Base-by-base conservation (phyloP, 495 filamentous ascomycete genomes). In the Daldinia childiae region DNA sequence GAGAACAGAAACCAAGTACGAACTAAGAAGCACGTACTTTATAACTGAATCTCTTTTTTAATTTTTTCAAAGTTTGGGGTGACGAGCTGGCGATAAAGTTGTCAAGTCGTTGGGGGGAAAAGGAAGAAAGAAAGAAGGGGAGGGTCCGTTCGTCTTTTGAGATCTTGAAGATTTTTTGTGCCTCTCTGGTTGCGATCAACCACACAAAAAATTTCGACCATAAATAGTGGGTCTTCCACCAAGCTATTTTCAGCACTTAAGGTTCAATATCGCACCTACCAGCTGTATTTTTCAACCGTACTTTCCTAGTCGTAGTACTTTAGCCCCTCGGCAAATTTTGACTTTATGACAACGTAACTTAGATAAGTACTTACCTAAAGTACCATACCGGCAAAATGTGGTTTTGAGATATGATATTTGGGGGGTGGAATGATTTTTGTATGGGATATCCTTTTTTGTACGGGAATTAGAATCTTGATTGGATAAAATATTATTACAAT, bases 1-100 rank as follows among this genome's bases (percentile, higher is more conserved):
- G 77, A 80, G 75, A 78, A 73, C 76, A 78, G 76, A 74, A 74
- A 76, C 61, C 36, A 70, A 69, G 76, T 73, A 78, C 76, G 76
- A 76, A 70, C 74, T 34, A 32, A n/a, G 32, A 69, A 59, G 71
- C 71, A 51, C 76, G 74, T 74, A 75, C 73, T 76, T 67, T 61
- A 74, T 70, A 72, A 74, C 73, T 74, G 75, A 74, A 66, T 72
- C 72, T 74, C 72, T 74, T 78, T 78, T 78, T 64, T 69, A 24
- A 30, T 59, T 77, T 78, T 70, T 61, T 65, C 52, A 21, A 41
- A 30, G 57, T 58, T 39, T 62, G 30, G 54, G 74, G 74, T 69
- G 71, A 78, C 76, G 74, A 78, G 69, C 48, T 76, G 76, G 76
- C 69, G 64, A 78, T 78, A 78, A 78, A 67, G 71, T 76, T 78